Conservation (phyloP, 176 grass and related monocot genomes). For the Zea mays region Zm-B73-REFERENCE-NAM-5.0 NC_050099.1:241164001-241164500, state of each 20-base stretch:
- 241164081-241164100: not conserved
- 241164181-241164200: not conserved
- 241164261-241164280: too few relatives aligned
- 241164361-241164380: not conserved
- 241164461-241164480: too few relatives aligned
- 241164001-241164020: too few relatives aligned
- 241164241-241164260: not conserved
- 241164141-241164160: not conserved
- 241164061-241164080: not conserved
- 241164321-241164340: too few relatives aligned
- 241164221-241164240: not conserved
- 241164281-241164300: too few relatives aligned
- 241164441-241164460: constrained; percentile 65
- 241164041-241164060: too few relatives aligned
- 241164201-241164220: constrained; percentile 31
- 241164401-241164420: constrained; percentile 85
- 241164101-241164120: too few relatives aligned
- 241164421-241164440: constrained; percentile 85
- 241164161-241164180: not conserved
- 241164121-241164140: not conserved
- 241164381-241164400: not conserved
- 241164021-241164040: too few relatives aligned
- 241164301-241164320: too few relatives aligned
- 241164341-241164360: too few relatives aligned
- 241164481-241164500: too few relatives aligned